Conservation (phyloP, 1,139 yeast species). For the Nakaseomyces kungkrabaensis region DNA sequence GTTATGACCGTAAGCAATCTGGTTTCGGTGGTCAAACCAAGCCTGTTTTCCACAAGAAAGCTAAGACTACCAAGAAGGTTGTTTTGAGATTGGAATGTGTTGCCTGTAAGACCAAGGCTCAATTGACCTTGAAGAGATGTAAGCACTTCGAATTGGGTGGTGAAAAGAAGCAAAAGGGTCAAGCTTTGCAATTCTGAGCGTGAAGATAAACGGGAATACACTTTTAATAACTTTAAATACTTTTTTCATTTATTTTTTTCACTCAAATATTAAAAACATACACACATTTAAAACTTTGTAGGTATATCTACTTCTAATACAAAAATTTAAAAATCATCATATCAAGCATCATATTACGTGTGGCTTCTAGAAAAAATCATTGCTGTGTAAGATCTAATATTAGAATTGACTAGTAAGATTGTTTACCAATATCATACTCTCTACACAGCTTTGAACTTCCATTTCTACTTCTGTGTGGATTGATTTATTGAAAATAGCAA, state of each 20-base stretch:
- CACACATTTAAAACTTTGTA: constrained; percentile 2
- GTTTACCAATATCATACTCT: too few species aligned
- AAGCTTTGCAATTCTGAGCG: constrained; percentile 83
- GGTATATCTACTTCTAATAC: constrained; percentile 4
- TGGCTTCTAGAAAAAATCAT: too few species aligned
- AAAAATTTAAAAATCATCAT: background rate
- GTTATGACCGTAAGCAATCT: constrained; percentile 99
- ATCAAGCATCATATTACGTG: too few species aligned
- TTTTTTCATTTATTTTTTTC: constrained; percentile 2
- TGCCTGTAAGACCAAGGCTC: constrained; percentile 97
- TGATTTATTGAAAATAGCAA: too few species aligned
- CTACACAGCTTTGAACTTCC: too few species aligned
- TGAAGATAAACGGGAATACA: constrained; percentile 2
- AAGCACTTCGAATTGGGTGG: constrained; percentile 99
- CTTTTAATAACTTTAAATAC: background rate
- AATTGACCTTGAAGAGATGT: constrained; percentile 97
- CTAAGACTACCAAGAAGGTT: constrained; percentile 99
- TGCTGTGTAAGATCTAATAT: too few species aligned
- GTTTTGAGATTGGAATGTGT: constrained; percentile 99
- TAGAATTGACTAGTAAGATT: too few species aligned
- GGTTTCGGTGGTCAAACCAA: constrained; percentile 99
- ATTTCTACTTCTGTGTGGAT: too few species aligned
- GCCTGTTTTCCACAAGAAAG: constrained; percentile 99
- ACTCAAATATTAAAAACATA: background rate
- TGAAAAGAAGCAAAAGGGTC: constrained; percentile 99